Evolutionary conservation across 108 stramenopile species (phyloP), one percentile per base, ranked within the genome.

Genomic region (Mayamaea pseudoterrestris): DNA sequence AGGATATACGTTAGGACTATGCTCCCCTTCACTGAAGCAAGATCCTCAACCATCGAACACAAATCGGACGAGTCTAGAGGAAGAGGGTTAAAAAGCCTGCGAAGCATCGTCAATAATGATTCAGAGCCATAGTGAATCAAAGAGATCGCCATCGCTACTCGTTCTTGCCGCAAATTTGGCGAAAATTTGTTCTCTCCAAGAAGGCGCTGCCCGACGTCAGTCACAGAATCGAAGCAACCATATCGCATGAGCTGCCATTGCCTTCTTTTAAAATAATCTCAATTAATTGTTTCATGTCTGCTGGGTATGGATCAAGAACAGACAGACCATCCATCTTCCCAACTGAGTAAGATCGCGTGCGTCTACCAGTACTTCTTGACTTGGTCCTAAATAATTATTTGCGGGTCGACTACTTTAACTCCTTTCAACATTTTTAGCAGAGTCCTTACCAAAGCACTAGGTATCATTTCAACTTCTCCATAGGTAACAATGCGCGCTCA

Each of bases 281-380:
- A 42, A 83, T 68, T 13, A 61, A 51, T 12, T 49, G 14, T 22
- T 57, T 11, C 89, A 90, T 90, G 24, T 60, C 69, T 40, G 53
- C 51, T 6, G 89, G 89, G 41, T 83, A 90, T 21, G 78, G 76
- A 6, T 72, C 53, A 3, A 85, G 27, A 21, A 65, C 39, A 7
- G 35, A 41, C 26, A 65, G 43, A 20, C 54, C 45, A 35, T 73
- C 72, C 29, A 47, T 60, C 18, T 67, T 66, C 27, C 83, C 81
- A 57, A 90, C 54, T 3, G 89, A 86, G 50, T 90, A 85, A 6
- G 83, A 86, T 23, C 83, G 48, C 22, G 50, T 41, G 53, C 89
- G 47, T n/a, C 76, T 58, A 18, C 89, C 83, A 4, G 42, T 44
- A n/a, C n/a, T n/a, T n/a, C n/a, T n/a, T n/a, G 47, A 44, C 9